phyloP scores from a whole-genome alignment of 192 early-diverging fungal genomes.

The Dissophora ornata region DNA sequence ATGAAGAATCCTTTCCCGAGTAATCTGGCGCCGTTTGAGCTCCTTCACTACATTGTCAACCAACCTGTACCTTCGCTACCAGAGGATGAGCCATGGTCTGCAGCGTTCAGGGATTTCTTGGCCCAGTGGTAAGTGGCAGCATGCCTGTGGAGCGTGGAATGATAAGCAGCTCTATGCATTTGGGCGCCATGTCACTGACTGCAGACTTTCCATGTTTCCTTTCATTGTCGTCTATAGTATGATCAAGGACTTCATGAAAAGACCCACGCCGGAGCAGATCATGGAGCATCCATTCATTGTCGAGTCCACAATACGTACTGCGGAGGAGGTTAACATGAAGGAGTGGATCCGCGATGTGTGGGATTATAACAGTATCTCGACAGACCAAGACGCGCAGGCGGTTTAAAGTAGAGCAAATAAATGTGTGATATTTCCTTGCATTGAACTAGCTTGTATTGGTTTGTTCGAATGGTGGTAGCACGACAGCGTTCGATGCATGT shows the following conservation, averaged over 20 bases:
- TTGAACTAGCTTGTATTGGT: no score
- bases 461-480: no score
- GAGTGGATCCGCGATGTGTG: slow-evolving; percentile 80
- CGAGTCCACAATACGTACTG: slow-evolving; percentile 57
- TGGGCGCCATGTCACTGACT: no score
- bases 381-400: no score
- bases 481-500: no score
- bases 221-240: slow-evolving; percentile 56
- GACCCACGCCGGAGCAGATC: slow-evolving; percentile 78
- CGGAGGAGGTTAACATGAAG: slow-evolving; percentile 70
- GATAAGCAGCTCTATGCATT: no score
- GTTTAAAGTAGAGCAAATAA: no score
- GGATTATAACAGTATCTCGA: slow-evolving; percentile 52
- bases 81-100: slow-evolving; percentile 66
- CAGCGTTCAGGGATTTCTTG: slow-evolving; percentile 77
- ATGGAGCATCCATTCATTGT: slow-evolving; percentile 77
- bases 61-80: slow-evolving; percentile 86
- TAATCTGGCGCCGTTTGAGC: slow-evolving; percentile 87
- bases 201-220: no score
- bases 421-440: no score
- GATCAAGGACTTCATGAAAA: slow-evolving; percentile 76
- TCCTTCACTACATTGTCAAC: slow-evolving; percentile 94
- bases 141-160: no score
- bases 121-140: slow-evolving; percentile 68
- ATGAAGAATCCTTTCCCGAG: slow-evolving; percentile 93